Evolutionary conservation across 805 yeast genomes (phyloP).

Genomic region (Clavispora phyllophila): DNA sequence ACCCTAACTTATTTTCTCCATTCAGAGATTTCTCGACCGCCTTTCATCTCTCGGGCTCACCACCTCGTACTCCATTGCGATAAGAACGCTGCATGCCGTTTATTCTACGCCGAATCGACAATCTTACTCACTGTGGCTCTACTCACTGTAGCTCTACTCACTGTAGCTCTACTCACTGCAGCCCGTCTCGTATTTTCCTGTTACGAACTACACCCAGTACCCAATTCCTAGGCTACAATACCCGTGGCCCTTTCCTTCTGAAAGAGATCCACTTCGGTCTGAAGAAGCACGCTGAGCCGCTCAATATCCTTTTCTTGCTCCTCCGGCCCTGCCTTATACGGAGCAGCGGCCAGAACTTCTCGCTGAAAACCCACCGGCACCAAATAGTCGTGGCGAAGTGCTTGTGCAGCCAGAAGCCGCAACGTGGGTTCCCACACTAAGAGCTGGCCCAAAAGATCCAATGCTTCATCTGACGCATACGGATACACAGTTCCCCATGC

Average conservation of each 20-base stretch:
- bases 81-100: no score
- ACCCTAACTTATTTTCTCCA: no score
- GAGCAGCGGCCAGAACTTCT: constrained; percentile 2
- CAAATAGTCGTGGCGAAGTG: constrained; percentile 56
- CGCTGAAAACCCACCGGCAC: constrained; percentile 4
- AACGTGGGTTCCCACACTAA: constrained; percentile 59
- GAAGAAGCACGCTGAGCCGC: constrained; percentile 13
- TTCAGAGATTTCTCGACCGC: no score
- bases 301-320: constrained; percentile 14
- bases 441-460: constrained; percentile 48
- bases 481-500: constrained; percentile 58
- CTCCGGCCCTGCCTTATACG: constrained; percentile 71
- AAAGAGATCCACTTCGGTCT: constrained; percentile 19
- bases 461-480: constrained; percentile 48
- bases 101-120: no score
- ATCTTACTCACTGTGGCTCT: no score
- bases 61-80: no score
- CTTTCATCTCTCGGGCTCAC: no score
- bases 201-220: no score
- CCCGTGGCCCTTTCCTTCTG: constrained; percentile 8
- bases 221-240: no score
- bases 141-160: no score
- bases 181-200: no score
- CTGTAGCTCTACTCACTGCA: no score
- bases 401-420: constrained; percentile 52